A percentile compares a stretch with the other conserved stretches of the same genome.
Conservation (phyloP, 2,329 filamentous ascomycete genomes). For the Ascomycota sp. region DNA sequence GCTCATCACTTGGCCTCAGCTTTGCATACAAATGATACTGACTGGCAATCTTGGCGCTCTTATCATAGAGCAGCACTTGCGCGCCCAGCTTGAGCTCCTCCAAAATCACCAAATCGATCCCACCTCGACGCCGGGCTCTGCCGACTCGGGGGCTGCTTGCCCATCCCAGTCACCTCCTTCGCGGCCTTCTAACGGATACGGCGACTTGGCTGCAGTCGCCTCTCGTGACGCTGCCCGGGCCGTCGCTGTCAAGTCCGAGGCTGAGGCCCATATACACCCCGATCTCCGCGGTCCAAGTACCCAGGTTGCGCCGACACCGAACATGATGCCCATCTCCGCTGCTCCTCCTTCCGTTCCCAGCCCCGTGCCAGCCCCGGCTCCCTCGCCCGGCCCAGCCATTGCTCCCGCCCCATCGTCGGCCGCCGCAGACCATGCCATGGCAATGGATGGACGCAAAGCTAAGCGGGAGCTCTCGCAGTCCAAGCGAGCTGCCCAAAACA, state of each 20-base stretch:
- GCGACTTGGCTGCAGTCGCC: constrained; percentile 12
- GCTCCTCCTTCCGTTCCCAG: constrained; percentile 9
- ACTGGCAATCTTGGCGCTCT: constrained; percentile 6
- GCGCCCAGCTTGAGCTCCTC: constrained; percentile 21
- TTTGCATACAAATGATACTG: background rate
- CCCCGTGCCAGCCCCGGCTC: constrained; percentile 8
- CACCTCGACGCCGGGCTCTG: constrained; percentile 10
- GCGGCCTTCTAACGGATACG: constrained; percentile 23
- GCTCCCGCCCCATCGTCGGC: constrained; percentile 11
- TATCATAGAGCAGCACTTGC: constrained; percentile 18
- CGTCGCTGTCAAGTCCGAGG: constrained; percentile 14
- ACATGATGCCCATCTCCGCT: constrained; percentile 17
- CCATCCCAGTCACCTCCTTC: constrained; percentile 10
- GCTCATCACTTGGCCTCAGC: background rate
- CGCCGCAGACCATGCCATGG: constrained; percentile 8
- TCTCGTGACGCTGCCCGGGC: constrained; percentile 14
- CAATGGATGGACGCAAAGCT: constrained; percentile 42
- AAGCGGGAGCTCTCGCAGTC: constrained; percentile 86
- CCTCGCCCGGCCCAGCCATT: constrained; percentile 8
- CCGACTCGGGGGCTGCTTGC: constrained; percentile 10
- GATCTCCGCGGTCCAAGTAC: constrained; percentile 17
- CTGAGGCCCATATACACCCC: constrained; percentile 25
- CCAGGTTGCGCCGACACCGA: constrained; percentile 9
- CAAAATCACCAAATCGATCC: constrained; percentile 17
- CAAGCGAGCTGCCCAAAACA: constrained; percentile 88